Evolutionary conservation across 371 early-diverging fungal species (phyloP).

Genomic region (Apophysomyces elegans): DNA sequence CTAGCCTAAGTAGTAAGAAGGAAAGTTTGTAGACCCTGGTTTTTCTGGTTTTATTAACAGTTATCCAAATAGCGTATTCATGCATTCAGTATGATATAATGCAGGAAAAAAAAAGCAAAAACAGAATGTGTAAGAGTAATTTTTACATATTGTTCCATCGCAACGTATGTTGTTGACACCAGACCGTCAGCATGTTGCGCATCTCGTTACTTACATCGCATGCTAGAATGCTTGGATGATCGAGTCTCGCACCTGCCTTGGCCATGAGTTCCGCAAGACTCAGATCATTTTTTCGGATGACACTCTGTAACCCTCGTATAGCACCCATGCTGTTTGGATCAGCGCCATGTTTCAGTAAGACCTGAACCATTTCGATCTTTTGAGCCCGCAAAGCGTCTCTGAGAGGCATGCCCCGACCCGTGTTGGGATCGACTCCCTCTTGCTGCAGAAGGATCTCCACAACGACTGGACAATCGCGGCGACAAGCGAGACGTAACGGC

Average conservation of each 20-base stretch:
- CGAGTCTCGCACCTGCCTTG: conserved; percentile 11
- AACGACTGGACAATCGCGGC: conserved; percentile 12
- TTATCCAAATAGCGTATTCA: no score
- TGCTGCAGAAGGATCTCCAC: conserved; percentile 15
- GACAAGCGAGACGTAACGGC: conserved; percentile 30
- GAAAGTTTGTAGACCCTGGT: no score
- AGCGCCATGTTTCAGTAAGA: conserved; percentile 28
- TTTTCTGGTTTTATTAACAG: no score
- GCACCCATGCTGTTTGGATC: conserved; percentile 33
- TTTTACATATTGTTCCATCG: background rate
- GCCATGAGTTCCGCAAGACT: conserved; percentile 9
- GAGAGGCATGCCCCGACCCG: conserved; percentile 25
- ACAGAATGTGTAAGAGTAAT: no score
- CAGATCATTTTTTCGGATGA: conserved; percentile 3
- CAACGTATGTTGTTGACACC: background rate
- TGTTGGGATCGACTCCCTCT: conserved; percentile 14
- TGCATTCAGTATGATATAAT: no score
- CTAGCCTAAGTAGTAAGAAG: no score
- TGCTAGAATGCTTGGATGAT: conserved; percentile 10
- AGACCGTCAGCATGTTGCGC: background rate
- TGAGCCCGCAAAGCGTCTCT: conserved; percentile 25
- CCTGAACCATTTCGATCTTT: background rate
- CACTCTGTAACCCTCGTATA: conserved; percentile 19
- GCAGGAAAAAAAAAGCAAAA: no score
- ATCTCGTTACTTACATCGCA: background rate